Base-by-base conservation (phyloP, 495 filamentous ascomycete species). In the Penicillium malachiteum region DNA sequence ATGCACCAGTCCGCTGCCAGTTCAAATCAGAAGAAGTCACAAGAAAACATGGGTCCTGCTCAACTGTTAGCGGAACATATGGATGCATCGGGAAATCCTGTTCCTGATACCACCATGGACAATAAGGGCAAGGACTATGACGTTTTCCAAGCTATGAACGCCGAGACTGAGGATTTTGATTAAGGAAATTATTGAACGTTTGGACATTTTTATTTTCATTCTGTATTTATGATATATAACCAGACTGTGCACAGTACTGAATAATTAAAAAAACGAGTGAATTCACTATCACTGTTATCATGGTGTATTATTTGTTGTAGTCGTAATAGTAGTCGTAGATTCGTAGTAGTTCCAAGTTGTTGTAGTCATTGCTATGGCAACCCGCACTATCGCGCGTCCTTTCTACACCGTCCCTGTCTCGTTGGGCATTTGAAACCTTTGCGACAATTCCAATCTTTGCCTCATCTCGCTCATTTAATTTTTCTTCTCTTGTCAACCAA, bases 61-160 rank as follows among this genome's bases (percentile, higher is more conserved):
- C 65, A 73, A 50, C 35, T 63, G 41, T 49, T 76, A 7, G 62
- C 46, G 0, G 65, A 61, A 54, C 66, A 62, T 9, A 74, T 72
- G 60, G 55, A 77, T 35, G 46, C 60, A 10, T 10, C 64, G 17
- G 76, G 74, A 8, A 69, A 75, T 26, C 67, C 71, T 0, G 68
- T 71, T 13, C 65, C 71, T 17, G 72, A 78, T 21, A 56, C 64
- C 7, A 33, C 63, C 56, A 7, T 37, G 41, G 16, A 57, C 58
- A 48, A 49, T 35, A 34, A 53, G 7, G 43, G 14, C 21, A 55
- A 63, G n/a, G 66, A 72, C 10, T 61, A 68, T 30, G 68, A 75
- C 45, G 13, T 68, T 10, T 67, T 56, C 12, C 64, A 64, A 0
- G 72, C 72, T 2, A 66, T 67, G 48, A 64, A 56, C 17, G 62